Conservation (phyloP, 2,329 filamentous ascomycete genomes). For the Acrocalymma vagum region DNA sequence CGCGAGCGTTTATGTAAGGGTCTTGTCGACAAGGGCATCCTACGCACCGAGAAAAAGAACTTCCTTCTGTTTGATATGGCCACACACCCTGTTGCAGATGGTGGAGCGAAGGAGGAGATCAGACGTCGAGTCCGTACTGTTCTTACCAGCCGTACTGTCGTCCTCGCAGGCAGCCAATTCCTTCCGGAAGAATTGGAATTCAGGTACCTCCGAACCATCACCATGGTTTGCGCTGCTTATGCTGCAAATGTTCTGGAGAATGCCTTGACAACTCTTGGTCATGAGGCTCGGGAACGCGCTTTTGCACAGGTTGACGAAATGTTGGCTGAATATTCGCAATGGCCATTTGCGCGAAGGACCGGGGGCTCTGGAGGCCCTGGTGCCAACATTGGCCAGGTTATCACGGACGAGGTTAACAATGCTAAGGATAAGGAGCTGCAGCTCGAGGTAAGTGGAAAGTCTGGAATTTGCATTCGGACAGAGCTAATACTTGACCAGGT, state of each 20-base stretch:
- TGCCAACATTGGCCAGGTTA: slow-evolving; percentile 87
- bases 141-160: slow-evolving; percentile 91
- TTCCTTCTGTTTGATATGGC: slow-evolving; percentile 99
- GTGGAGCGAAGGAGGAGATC: slow-evolving; percentile 97
- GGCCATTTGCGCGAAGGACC: slow-evolving; percentile 86
- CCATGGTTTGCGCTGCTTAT: slow-evolving; percentile 98
- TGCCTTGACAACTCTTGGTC: slow-evolving; percentile 89
- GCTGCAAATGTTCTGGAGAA: slow-evolving; percentile 98
- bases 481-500: slow-evolving; percentile 57
- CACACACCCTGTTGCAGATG: slow-evolving; percentile 95
- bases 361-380: slow-evolving; percentile 84
- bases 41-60: slow-evolving; percentile 98
- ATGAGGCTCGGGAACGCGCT: slow-evolving; percentile 91
- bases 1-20: slow-evolving; percentile 97
- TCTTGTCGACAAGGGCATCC: slow-evolving; percentile 96
- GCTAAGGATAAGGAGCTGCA: slow-evolving; percentile 95
- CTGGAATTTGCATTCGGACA: neutral
- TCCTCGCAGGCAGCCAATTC: slow-evolving; percentile 85
- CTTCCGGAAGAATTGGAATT: slow-evolving; percentile 95
- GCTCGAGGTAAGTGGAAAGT: slow-evolving; percentile 74
- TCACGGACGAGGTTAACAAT: slow-evolving; percentile 85
- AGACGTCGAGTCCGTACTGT: slow-evolving; percentile 90
- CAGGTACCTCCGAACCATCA: slow-evolving; percentile 87
- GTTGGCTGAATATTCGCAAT: slow-evolving; percentile 95
- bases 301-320: slow-evolving; percentile 98